phyloP scores from a whole-genome alignment of 441 rosid genomes.

The Metrosideros polymorpha region DNA sequence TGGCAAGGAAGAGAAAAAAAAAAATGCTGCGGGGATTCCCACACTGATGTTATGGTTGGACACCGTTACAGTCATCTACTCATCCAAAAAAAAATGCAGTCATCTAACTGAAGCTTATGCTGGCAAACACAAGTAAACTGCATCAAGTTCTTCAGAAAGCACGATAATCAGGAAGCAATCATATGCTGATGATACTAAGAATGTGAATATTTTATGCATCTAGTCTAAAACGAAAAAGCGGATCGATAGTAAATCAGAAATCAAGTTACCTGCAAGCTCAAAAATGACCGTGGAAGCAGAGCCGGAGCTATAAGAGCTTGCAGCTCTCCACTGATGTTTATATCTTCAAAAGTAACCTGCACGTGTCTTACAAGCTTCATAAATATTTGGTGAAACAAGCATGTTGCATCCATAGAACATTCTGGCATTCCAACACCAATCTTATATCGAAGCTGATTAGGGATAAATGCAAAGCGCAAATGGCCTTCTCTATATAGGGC shows the following conservation, averaged over 20 bases:
- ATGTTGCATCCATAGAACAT: background rate
- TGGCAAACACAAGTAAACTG: background rate
- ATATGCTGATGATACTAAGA: background rate
- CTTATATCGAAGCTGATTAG: background rate
- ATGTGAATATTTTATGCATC: background rate
- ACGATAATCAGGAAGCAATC: background rate
- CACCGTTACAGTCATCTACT: background rate
- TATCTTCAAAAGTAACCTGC: constrained; percentile 72
- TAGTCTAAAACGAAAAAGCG: background rate
- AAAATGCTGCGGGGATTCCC: background rate
- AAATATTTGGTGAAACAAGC: background rate
- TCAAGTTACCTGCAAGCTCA: constrained; percentile 62
- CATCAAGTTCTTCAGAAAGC: background rate
- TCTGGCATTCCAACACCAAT: background rate
- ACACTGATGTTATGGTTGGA: background rate
- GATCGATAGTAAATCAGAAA: background rate
- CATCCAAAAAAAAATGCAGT: background rate
- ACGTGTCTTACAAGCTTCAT: background rate
- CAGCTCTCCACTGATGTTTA: constrained; percentile 67
- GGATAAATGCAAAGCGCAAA: background rate
- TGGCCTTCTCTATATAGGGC: background rate
- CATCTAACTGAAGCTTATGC: background rate
- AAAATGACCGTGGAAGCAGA: constrained; percentile 65
- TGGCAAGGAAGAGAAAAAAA: too few relatives aligned
- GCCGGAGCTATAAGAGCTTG: constrained; percentile 92